phyloP scores from a whole-genome alignment of 2,329 filamentous ascomycete genomes.

The Hypoxylon sp. region DNA sequence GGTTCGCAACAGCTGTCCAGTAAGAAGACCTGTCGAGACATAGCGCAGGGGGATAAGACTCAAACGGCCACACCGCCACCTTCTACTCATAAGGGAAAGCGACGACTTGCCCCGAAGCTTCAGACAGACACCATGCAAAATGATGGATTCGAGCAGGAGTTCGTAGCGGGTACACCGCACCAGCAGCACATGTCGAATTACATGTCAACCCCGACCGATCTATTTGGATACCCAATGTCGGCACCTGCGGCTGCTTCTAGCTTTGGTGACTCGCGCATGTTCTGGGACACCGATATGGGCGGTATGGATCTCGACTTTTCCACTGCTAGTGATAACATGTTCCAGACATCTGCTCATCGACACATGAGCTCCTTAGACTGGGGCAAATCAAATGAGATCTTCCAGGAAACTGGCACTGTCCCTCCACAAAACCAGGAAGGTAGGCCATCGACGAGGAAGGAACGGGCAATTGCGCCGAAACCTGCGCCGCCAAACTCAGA shows the following conservation, averaged over 20 bases:
- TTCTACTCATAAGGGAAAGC: constrained; percentile 68
- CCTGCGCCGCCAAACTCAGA: constrained; percentile 60
- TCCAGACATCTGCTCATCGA: constrained; percentile 62
- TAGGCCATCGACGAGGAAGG: constrained; percentile 58
- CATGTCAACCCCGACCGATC: constrained; percentile 65
- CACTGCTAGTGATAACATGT: constrained; percentile 60
- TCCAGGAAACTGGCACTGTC: constrained; percentile 62
- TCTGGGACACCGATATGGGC: constrained; percentile 72
- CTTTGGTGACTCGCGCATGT: constrained; percentile 61
- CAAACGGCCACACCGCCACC: constrained; percentile 74
- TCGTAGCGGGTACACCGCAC: constrained; percentile 63
- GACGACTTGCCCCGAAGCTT: constrained; percentile 68
- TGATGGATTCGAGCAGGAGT: constrained; percentile 69
- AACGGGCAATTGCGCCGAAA: constrained; percentile 67
- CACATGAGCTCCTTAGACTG: constrained; percentile 70
- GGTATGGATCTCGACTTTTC: constrained; percentile 74
- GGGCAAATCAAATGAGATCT: constrained; percentile 69
- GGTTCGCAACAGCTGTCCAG: constrained; percentile 52
- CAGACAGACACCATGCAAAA: constrained; percentile 68
- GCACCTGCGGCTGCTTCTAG: constrained; percentile 66
- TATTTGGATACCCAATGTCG: constrained; percentile 74
- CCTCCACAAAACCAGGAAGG: constrained; percentile 57
- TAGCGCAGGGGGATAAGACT: constrained; percentile 57
- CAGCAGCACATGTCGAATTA: constrained; percentile 65
- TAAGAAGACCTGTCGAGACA: constrained; percentile 64